Percentiles rank a stretch among this genome's conserved stretches.
These are phyloP conservation scores for Nosema granulosis DNA, from an alignment of 371 early-diverging fungal species.

Conservation along the genomic window DNA sequence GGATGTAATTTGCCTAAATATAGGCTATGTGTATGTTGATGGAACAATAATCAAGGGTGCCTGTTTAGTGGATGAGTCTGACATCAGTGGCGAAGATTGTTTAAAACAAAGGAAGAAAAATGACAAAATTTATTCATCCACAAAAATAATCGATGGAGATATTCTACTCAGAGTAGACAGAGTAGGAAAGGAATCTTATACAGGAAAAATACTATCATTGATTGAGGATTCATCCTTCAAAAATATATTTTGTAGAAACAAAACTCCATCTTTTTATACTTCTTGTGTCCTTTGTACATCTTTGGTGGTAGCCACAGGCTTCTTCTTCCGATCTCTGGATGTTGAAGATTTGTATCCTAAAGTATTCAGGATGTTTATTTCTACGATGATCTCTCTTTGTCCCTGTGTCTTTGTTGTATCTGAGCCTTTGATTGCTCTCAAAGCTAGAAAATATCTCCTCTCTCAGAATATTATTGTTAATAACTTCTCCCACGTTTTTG, in stretches of 20 bases:
- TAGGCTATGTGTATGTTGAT: background rate
- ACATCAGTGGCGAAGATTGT: slow-evolving; percentile 1
- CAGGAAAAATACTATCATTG: too few species aligned
- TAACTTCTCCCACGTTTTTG: background rate
- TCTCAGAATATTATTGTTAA: background rate
- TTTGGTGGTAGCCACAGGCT: too few species aligned
- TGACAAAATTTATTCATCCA: background rate
- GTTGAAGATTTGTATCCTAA: too few species aligned
- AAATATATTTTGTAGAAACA: too few species aligned
- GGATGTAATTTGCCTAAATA: slow-evolving; percentile 1
- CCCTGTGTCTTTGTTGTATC: slow-evolving; percentile 14
- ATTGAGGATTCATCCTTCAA: too few species aligned
- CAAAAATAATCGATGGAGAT: background rate
- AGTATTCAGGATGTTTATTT: too few species aligned
- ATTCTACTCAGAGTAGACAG: background rate
- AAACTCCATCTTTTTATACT: too few species aligned
- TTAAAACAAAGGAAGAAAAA: background rate
- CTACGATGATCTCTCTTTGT: too few species aligned
- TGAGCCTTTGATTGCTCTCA: background rate
- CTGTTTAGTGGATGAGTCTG: slow-evolving; percentile 12
- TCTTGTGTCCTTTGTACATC: too few species aligned
- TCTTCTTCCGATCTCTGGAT: too few species aligned
- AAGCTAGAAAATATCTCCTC: background rate
- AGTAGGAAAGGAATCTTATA: too few species aligned
- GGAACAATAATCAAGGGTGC: background rate